Conservation (phyloP, 495 filamentous ascomycete genomes). For the Aspergillus hancockii region DNA sequence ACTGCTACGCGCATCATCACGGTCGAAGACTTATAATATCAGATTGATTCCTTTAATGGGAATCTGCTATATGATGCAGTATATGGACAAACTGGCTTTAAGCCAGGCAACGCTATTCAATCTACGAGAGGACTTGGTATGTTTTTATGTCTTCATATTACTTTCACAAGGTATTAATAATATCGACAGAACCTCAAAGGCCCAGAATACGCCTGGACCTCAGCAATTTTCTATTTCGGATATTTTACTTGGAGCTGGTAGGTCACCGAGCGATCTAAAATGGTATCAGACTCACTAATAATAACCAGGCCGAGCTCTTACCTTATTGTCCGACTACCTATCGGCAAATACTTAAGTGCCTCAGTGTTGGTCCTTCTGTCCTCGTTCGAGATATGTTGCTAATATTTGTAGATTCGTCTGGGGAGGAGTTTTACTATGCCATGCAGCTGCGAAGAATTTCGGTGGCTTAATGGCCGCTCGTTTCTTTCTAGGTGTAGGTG, state of each 20-base stretch:
- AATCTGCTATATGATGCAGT: conserved; percentile 52
- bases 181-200: conserved; percentile 33
- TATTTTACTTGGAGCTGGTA: conserved; percentile 52
- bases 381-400: not conserved
- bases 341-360: conserved; percentile 51
- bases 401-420: conserved; percentile 33
- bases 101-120: conserved; percentile 56
- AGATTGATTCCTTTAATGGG: conserved; percentile 53
- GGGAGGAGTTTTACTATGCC: conserved; percentile 37
- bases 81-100: conserved; percentile 59
- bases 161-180: conserved; percentile 8
- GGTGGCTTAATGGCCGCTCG: conserved; percentile 49
- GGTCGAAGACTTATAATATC: not conserved
- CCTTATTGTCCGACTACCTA: conserved; percentile 56
- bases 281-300: not conserved
- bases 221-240: conserved; percentile 52
- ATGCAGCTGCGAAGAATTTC: conserved; percentile 52
- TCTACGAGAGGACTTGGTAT: conserved; percentile 40
- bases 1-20: not conserved
- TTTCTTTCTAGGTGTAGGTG: conserved; percentile 57
- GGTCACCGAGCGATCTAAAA: not conserved
- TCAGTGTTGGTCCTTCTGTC: conserved; percentile 27
- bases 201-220: conserved; percentile 49
- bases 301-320: conserved; percentile 42
- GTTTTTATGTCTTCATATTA: not conserved